A percentile compares a stretch with the other conserved stretches of the same genome.
phyloP scores from a whole-genome alignment of 164 flowering plant genomes.

The Vitis rotundifolia region DNA sequence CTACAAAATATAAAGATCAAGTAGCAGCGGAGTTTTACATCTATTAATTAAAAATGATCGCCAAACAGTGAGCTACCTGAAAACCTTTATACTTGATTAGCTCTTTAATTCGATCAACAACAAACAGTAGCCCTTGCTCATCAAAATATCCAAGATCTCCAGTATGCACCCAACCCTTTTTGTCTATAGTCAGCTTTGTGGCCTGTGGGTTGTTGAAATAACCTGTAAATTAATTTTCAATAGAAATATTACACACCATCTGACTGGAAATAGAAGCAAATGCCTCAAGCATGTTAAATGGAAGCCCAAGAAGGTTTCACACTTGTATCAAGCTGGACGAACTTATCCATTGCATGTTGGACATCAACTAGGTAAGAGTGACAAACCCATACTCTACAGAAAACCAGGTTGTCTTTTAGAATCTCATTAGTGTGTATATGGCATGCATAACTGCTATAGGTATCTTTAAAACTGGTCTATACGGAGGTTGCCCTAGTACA shows the following conservation, averaged over 20 bases:
- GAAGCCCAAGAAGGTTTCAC: background rate
- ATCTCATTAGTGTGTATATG: too few relatives aligned
- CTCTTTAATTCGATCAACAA: constrained; percentile 63
- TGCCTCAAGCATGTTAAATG: background rate
- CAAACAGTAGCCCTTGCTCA: constrained; percentile 46
- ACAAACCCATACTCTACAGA: too few relatives aligned
- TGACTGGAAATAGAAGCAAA: background rate
- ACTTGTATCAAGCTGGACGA: too few relatives aligned
- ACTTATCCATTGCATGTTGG: too few relatives aligned
- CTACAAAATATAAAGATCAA: background rate
- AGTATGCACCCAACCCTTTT: constrained; percentile 56
- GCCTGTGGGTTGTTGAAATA: constrained; percentile 52
- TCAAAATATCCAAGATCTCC: constrained; percentile 69
- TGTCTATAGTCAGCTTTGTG: constrained; percentile 45
- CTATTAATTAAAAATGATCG: background rate
- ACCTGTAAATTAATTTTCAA: constrained; percentile 31
- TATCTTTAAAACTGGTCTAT: too few relatives aligned
- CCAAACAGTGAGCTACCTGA: constrained; percentile 31
- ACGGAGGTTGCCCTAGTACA: too few relatives aligned
- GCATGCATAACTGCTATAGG: too few relatives aligned
- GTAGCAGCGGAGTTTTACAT: background rate
- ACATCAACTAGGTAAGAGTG: too few relatives aligned
- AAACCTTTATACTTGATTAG: constrained; percentile 67
- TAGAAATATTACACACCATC: background rate
- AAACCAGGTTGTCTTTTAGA: too few relatives aligned